phyloP scores from a whole-genome alignment of 2,329 filamentous ascomycete genomes.

The Cercospora nicotianae region DNA sequence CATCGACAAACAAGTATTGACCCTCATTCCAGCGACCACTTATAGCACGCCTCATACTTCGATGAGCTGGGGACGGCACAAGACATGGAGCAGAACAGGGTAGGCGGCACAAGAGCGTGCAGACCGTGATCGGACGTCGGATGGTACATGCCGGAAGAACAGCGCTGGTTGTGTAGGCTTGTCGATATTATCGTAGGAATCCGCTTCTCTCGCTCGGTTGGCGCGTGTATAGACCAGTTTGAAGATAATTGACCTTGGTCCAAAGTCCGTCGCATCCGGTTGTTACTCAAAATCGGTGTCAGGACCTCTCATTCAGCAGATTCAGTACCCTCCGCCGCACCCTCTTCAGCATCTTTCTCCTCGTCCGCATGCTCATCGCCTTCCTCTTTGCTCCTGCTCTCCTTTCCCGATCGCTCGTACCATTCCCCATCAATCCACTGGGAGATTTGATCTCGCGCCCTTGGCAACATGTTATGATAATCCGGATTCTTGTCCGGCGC shows the following conservation, averaged over 20 bases:
- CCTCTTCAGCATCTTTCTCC: not conserved
- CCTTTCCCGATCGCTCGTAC: constrained; percentile 31
- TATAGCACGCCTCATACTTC: not conserved
- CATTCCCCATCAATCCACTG: constrained; percentile 54
- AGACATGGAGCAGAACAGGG: not conserved
- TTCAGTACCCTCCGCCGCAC: not conserved
- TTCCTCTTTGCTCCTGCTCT: not conserved
- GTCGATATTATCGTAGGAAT: not conserved
- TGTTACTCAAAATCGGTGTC: not conserved
- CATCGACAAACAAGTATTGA: not conserved
- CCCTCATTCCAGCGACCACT: not conserved
- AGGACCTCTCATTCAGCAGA: not conserved
- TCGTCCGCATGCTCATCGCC: not conserved
- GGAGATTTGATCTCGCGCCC: constrained; percentile 65
- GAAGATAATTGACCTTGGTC: not conserved
- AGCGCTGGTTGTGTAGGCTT: not conserved
- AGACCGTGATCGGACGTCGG: not conserved
- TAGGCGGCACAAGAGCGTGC: not conserved
- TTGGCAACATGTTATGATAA: constrained; percentile 65
- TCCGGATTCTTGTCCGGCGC: constrained; percentile 69
- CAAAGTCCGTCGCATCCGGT: not conserved
- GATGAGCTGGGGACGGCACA: not conserved
- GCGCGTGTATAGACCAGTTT: not conserved
- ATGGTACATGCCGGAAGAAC: not conserved
- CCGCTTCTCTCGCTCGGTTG: not conserved